Percentiles rank a stretch among this genome's conserved stretches.
These are phyloP conservation scores for Aspergillus proliferans DNA, from an alignment of 2,329 filamentous ascomycete genomes.

Conservation along the genomic window DNA sequence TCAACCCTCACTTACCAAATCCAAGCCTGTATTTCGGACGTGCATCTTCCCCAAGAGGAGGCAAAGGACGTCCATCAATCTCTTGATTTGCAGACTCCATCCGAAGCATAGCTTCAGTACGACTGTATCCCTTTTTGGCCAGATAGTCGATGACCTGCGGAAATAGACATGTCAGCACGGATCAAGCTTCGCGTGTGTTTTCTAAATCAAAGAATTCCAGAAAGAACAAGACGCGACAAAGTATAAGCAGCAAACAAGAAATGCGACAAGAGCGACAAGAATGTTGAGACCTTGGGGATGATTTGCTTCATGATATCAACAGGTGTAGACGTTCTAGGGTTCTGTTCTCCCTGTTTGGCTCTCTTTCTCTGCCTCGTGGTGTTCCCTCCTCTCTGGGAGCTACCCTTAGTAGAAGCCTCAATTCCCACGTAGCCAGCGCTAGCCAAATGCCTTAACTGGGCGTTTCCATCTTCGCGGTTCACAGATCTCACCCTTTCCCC, in stretches of 20 bases:
- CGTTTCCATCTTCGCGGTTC: not conserved
- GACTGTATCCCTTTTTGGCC: constrained; percentile 87
- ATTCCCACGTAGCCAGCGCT: not conserved
- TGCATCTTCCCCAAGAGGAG: constrained; percentile 61
- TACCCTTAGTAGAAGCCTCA: not conserved
- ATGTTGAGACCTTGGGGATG: not conserved
- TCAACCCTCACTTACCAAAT: constrained; percentile 45
- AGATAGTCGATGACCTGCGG: constrained; percentile 82
- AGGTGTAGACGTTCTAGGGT: not conserved
- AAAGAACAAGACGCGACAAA: constrained; percentile 48
- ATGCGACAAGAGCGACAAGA: constrained; percentile 1
- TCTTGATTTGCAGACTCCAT: constrained; percentile 83
- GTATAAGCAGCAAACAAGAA: not conserved
- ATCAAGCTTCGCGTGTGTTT: not conserved
- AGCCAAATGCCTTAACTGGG: not conserved
- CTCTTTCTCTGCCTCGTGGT: not conserved
- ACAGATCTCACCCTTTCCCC: not conserved
- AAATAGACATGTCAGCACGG: constrained; percentile 1
- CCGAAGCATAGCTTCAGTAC: constrained; percentile 86
- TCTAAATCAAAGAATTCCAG: constrained; percentile 1
- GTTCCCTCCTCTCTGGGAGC: not conserved
- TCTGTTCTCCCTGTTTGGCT: not conserved
- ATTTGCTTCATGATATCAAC: not conserved
- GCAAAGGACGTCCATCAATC: constrained; percentile 69
- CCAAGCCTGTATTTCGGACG: constrained; percentile 72